These are phyloP conservation scores for Barbarea vulgaris DNA, from an alignment of 345 rosid genomes.

Conservation along the genomic window DNA sequence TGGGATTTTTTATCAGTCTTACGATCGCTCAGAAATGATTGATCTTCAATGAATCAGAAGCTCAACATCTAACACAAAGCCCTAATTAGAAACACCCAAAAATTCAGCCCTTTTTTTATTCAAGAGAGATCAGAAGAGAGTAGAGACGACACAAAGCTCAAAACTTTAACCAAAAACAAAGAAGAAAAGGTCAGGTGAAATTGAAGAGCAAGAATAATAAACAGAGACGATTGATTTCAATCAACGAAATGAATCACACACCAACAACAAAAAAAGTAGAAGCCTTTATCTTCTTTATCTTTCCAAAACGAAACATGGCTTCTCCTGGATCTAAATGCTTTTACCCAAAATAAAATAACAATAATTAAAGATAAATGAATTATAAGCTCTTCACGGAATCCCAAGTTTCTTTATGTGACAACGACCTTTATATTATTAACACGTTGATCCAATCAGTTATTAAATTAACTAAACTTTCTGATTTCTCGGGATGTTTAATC, in stretches of 20 bases:
- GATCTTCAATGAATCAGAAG: constrained; percentile 11
- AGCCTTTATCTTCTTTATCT: constrained; percentile 33
- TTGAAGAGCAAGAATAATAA: constrained; percentile 3
- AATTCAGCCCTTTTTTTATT: background rate
- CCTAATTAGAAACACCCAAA: constrained; percentile 24
- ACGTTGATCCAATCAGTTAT: constrained; percentile 38
- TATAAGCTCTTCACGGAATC: constrained; percentile 29
- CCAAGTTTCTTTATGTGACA: constrained; percentile 39
- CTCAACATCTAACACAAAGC: background rate
- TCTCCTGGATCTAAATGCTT: constrained; percentile 40
- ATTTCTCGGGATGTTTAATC: background rate
- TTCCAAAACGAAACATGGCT: constrained; percentile 38
- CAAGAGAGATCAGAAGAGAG: background rate
- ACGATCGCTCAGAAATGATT: background rate
- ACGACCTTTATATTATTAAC: constrained; percentile 32
- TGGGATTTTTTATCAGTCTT: constrained; percentile 12
- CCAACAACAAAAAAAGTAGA: constrained; percentile 13
- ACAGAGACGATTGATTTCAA: constrained; percentile 16
- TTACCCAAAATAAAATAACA: constrained; percentile 14
- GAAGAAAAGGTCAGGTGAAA: constrained; percentile 33
- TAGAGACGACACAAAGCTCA: constrained; percentile 24
- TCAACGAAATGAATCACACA: constrained; percentile 21
- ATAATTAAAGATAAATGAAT: background rate
- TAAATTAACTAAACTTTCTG: background rate
- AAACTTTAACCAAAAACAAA: constrained; percentile 21